Base-by-base conservation (phyloP, 495 filamentous ascomycete species). In the Aspergillus carlsbadensis region DNA sequence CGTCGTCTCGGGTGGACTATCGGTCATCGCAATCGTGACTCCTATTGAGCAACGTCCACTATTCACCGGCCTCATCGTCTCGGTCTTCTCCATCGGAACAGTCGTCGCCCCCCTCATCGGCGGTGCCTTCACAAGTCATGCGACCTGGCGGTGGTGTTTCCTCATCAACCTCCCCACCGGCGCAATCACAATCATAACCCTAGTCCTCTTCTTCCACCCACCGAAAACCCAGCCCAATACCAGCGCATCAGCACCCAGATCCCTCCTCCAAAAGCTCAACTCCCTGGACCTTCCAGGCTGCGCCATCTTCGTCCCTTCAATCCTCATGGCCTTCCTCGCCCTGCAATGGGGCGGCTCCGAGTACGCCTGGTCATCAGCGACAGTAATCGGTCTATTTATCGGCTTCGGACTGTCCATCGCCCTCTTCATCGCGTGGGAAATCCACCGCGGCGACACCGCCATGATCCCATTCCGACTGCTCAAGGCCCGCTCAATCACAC, bases 111-210 rank as follows among this genome's bases (percentile, higher is more conserved):
- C 86, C 3, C 66, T 89, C 0, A 66, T 76, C 2, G 71, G 71
- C 24, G 74, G 70, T 26, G 65, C 63, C 7, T 66, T 78, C 11
- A 71, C 72, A 2, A 48, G 69, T 15, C 68, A 81, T 2, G 20
- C n/a, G 14, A 83, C 81, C 0, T 91, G 88, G 88, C 74, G 89
- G 47, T 91, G 87, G 87, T 91, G 87, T 63, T 90, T 91, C 68
- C 89, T 80, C 66, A 87, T 87, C 55, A 84, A 69, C 50, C 65
- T 87, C 22, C 84, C 84, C 17, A 72, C 86, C 26, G 83, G 84
- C 20, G 83, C 73, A 11, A 45, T 80, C 8, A 76, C 81, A 14
- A 64, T 85, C 17, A 44, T 75, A 3, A 68, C 78, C 24, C 11
- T 43, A 20, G 6, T 43, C 3, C 8, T 21, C 10, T 59, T 79